Evolutionary conservation across 371 early-diverging fungal genomes (phyloP).

Genomic region (Lichtheimia corymbifera): DNA sequence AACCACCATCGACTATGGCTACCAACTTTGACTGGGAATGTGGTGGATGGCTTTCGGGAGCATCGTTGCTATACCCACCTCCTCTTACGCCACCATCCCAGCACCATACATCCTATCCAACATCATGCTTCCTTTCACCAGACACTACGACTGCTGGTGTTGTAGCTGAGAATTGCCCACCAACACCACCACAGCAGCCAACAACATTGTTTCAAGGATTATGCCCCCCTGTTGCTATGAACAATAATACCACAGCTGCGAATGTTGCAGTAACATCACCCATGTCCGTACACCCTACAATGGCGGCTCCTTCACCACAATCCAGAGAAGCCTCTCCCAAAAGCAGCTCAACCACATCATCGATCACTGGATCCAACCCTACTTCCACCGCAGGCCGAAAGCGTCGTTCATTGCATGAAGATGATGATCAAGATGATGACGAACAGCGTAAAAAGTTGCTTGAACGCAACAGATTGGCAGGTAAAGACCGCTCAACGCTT

Average conservation of each 20-base stretch:
- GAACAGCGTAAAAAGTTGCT: conserved; percentile 45
- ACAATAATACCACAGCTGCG: neutral
- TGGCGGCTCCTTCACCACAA: neutral
- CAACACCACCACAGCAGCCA: conserved; percentile 1
- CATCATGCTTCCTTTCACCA: neutral
- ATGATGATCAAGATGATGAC: conserved; percentile 10
- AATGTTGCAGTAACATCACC: neutral
- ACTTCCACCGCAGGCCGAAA: conserved; percentile 9
- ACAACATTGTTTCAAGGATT: neutral
- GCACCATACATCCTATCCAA: too few relatives aligned
- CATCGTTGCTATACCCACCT: neutral
- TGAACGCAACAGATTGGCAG: conserved; percentile 69
- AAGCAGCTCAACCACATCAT: neutral
- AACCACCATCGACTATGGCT: conserved; percentile 14
- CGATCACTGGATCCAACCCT: neutral
- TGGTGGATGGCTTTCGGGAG: neutral
- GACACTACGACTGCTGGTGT: neutral
- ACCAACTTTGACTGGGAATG: conserved; percentile 16
- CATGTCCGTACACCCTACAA: neutral
- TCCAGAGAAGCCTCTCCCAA: too few relatives aligned
- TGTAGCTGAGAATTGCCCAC: neutral
- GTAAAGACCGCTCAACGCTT: conserved; percentile 21
- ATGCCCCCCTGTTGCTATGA: neutral
- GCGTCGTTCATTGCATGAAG: conserved; percentile 3
- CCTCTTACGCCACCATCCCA: neutral